Percentiles rank a stretch among this genome's conserved stretches.
Conservation (phyloP, 1,284 basidiomycete genomes). For the Austroboletus niveus region DNA sequence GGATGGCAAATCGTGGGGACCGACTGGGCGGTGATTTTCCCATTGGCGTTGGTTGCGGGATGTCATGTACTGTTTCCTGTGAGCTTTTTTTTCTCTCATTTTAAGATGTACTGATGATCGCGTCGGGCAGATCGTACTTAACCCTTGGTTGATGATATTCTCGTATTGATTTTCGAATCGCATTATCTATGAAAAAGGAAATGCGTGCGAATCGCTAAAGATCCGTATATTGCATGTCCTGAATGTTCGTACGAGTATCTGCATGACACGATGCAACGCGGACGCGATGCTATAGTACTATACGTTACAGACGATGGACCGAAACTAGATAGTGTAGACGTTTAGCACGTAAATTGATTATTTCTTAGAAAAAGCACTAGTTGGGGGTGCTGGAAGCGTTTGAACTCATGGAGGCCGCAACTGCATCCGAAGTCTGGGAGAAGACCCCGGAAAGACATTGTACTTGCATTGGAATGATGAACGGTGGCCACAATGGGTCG, state of each 20-base stretch:
- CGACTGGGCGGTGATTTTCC: conserved; percentile 70
- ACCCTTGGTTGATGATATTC: conserved; percentile 79
- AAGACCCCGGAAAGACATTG: too few species aligned
- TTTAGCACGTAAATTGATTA: too few species aligned
- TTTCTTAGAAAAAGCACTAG: too few species aligned
- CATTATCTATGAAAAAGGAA: too few species aligned
- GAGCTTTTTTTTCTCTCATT: conserved; percentile 24
- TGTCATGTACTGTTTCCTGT: conserved; percentile 72
- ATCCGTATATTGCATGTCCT: too few species aligned
- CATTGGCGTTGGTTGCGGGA: conserved; percentile 54
- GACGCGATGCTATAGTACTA: not conserved
- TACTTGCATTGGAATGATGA: too few species aligned
- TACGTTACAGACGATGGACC: not conserved
- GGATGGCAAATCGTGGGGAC: conserved; percentile 44
- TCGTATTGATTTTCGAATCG: conserved; percentile 50
- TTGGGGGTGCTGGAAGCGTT: too few species aligned
- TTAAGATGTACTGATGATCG: conserved; percentile 16
- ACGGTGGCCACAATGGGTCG: too few species aligned
- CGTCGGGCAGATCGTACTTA: conserved; percentile 61
- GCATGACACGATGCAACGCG: not conserved
- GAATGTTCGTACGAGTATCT: not conserved
- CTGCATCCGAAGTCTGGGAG: too few species aligned
- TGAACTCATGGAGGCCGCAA: too few species aligned
- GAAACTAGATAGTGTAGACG: too few species aligned
- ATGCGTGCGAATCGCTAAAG: not conserved